Base-by-base conservation (phyloP, 106 monocot species). In the Chionographis japonica region DNA sequence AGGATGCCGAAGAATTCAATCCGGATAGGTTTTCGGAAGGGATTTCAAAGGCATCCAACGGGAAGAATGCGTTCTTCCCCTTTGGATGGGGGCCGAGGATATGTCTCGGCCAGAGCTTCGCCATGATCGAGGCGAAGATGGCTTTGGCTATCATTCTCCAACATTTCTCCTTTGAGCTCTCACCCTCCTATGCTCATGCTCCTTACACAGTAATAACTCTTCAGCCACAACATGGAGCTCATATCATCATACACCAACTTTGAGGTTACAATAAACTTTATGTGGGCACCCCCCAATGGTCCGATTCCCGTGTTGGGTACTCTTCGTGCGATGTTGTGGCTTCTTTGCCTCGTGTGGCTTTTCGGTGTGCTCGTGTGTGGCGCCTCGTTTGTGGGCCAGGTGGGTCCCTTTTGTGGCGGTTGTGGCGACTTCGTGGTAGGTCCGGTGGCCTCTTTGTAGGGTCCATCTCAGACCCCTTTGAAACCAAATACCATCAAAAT, bases 141-240 rank as follows among this genome's bases (percentile, higher is more conserved):
- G 72, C 72, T 27, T 61, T 78, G 40, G 50, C 72, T 16, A 65
- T 56, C 60, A 63, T 81, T 40, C 81, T 80, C n/a, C 81, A 78
- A 20, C 20, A 12, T 40, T 81, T 73, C 56, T 61, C 43, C 9
- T 46, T 46, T 10, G 46, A 46, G 9, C 46, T 81, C 4, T 77
- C 85, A 12, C 78, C 78, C 11, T 70, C 81, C 2, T 86, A 86
- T 69, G 69, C 81, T 63, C 85, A 86, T 52, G 85, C 81, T 36
- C 85, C 85, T 51, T 63, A 62, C 39, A 57, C 65, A 15, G 61
- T 77, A 4, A 27, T 87, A 41, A 87, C 68, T 2, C 35, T 86
- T 46, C 74, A 72, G 7, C 85, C 85, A 50, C 78, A 81, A 35
- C 63, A 43, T 75, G 81, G 85, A 16, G 77, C 82, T 73, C 71